Conservation (phyloP, 805 yeast genomes). For the Jamesozyma piceae region DNA sequence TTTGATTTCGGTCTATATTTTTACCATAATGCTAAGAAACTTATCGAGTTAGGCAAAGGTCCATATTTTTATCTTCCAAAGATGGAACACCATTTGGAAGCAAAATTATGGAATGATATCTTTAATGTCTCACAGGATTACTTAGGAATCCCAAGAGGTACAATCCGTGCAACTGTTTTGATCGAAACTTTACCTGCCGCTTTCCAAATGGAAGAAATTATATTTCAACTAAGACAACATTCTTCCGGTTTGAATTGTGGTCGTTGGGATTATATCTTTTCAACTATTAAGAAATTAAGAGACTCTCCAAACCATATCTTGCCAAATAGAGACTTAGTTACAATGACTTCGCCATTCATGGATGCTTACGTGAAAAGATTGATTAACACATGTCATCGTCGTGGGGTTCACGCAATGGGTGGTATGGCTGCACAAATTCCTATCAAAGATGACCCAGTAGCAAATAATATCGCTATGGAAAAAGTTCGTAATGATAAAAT, state of each 20-base stretch:
- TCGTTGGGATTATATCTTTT: constrained; percentile 82
- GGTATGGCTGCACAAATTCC: constrained; percentile 89
- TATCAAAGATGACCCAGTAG: constrained; percentile 57
- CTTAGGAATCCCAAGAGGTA: constrained; percentile 60
- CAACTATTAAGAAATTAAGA: constrained; percentile 58
- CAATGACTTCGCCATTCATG: constrained; percentile 79
- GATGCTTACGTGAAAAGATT: constrained; percentile 63
- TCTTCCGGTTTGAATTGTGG: constrained; percentile 80
- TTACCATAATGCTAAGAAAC: constrained; percentile 59
- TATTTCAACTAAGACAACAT: constrained; percentile 67
- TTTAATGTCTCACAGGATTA: constrained; percentile 69
- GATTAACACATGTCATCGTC: constrained; percentile 63
- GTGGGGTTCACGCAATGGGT: constrained; percentile 82
- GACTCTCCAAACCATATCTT: constrained; percentile 43
- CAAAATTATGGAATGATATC: constrained; percentile 74
- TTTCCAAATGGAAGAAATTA: constrained; percentile 78
- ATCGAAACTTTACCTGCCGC: constrained; percentile 82
- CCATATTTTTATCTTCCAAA: constrained; percentile 79
- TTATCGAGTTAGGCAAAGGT: constrained; percentile 57
- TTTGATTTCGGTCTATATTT: constrained; percentile 74
- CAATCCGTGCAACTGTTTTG: constrained; percentile 71
- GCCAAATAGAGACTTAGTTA: constrained; percentile 74
- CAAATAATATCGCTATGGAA: constrained; percentile 58
- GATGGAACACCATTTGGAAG: constrained; percentile 81
- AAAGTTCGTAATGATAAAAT: constrained; percentile 68